Percentiles rank a stretch among this genome's conserved stretches.
Conservation (phyloP, 208 protist species). For the Acanthamoeba quina region DNA sequence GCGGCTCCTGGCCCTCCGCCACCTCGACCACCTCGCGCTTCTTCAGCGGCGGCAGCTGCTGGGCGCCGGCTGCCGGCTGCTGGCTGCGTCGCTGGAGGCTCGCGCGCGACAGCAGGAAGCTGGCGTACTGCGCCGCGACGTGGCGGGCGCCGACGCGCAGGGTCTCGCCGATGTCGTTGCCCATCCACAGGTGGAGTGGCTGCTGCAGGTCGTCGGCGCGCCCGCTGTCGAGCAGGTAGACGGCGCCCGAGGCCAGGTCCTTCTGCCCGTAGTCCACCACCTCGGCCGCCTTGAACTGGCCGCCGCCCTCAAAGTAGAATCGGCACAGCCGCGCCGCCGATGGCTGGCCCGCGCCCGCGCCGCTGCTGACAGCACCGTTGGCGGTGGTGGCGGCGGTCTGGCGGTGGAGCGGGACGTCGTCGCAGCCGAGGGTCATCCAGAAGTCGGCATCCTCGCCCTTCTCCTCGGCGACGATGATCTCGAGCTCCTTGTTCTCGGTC, state of each 20-base stretch:
- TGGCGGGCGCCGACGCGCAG: slow-evolving; percentile 34
- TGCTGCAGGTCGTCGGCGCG: not conserved
- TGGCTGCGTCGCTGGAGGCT: slow-evolving; percentile 15
- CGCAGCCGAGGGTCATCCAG: slow-evolving; percentile 64
- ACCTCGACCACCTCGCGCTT: slow-evolving; percentile 55
- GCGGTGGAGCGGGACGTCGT: slow-evolving; percentile 25
- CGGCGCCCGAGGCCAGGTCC: not conserved
- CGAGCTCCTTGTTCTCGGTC: not conserved
- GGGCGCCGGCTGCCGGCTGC: no score
- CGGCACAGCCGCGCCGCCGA: not conserved
- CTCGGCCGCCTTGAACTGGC: slow-evolving; percentile 41
- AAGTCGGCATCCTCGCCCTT: slow-evolving; percentile 43
- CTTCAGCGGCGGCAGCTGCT: not conserved
- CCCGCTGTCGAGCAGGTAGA: slow-evolving; percentile 42
- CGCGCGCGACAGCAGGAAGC: slow-evolving; percentile 13
- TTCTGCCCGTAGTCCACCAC: slow-evolving; percentile 26
- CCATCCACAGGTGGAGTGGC: slow-evolving; percentile 34
- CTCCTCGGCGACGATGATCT: slow-evolving; percentile 58
- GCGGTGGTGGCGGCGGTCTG: not conserved
- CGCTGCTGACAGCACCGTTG: not conserved
- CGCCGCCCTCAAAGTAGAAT: slow-evolving; percentile 54
- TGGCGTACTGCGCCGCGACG: slow-evolving; percentile 29
- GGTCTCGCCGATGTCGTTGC: slow-evolving; percentile 58
- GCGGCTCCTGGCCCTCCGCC: slow-evolving; percentile 5
- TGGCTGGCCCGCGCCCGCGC: not conserved